Evolutionary conservation across 129 eudicot genomes (phyloP).

Genomic region (Artemisia tridentata): DNA sequence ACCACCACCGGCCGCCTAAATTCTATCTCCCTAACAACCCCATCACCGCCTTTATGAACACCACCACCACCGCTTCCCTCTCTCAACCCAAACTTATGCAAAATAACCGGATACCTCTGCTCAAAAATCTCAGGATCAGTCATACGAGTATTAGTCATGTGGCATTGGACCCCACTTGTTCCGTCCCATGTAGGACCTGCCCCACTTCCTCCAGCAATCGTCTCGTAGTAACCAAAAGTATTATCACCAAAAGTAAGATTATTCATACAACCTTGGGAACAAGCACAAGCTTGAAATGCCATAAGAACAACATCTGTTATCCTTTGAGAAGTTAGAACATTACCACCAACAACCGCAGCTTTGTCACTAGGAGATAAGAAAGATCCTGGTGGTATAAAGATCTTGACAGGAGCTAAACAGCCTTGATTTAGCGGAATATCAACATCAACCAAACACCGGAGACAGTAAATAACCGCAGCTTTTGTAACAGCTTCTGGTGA

Average conservation of each 20-base stretch:
- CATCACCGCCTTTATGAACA: constrained; percentile 86
- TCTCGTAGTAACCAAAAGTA: constrained; percentile 93
- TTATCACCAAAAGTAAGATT: constrained; percentile 92
- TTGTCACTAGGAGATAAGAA: constrained; percentile 93
- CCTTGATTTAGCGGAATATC: constrained; percentile 98
- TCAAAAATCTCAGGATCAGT: constrained; percentile 98
- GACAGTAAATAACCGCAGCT: constrained; percentile 94
- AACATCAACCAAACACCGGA: constrained; percentile 77
- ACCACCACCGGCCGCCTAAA: constrained; percentile 76
- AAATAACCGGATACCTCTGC: constrained; percentile 93
- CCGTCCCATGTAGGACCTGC: constrained; percentile 98
- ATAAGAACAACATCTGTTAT: constrained; percentile 83
- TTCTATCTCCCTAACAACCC: constrained; percentile 85
- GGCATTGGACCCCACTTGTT: constrained; percentile 96
- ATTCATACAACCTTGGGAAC: constrained; percentile 99
- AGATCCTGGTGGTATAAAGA: constrained; percentile 68
- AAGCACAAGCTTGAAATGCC: constrained; percentile 96
- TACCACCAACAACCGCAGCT: constrained; percentile 98
- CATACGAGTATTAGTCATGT: constrained; percentile 97
- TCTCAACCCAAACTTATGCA: constrained; percentile 80
- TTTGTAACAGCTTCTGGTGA: constrained; percentile 98
- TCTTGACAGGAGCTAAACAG: constrained; percentile 85
- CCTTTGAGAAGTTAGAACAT: constrained; percentile 91
- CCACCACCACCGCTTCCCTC: constrained; percentile 94
- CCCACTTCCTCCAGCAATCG: constrained; percentile 98